Evolutionary conservation across 192 early-diverging fungal species (phyloP).

Genomic region (Backusella tuberculispora): DNA sequence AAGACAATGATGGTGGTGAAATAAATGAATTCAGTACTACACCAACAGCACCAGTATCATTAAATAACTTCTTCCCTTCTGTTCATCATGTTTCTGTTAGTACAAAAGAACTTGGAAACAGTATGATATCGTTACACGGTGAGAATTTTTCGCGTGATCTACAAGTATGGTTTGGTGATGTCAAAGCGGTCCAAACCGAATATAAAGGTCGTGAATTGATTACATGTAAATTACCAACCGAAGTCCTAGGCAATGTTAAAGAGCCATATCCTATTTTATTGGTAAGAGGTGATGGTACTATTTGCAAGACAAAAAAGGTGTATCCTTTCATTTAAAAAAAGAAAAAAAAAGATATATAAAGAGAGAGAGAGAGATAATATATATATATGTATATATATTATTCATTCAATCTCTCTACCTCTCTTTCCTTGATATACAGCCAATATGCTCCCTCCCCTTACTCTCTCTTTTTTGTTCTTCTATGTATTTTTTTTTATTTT

Average conservation of each 20-base stretch:
- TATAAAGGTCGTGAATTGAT: constrained; percentile 52
- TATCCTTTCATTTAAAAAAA: constrained; percentile 27
- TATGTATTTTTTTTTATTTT: not conserved
- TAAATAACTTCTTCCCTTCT: constrained; percentile 39
- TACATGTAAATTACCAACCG: constrained; percentile 46
- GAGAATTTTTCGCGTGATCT: constrained; percentile 73
- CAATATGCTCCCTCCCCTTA: not conserved
- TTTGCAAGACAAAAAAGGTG: constrained; percentile 42
- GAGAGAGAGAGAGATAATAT: no score
- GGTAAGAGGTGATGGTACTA: constrained; percentile 44
- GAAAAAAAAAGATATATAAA: no score
- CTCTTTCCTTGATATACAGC: not conserved
- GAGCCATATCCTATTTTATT: constrained; percentile 38
- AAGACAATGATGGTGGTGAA: not conserved
- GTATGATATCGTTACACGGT: constrained; percentile 63
- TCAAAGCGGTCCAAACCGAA: constrained; percentile 53
- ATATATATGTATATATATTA: no score
- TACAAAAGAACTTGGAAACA: constrained; percentile 2
- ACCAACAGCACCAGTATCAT: constrained; percentile 8
- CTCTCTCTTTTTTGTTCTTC: not conserved
- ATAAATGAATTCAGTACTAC: not conserved
- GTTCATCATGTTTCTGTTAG: constrained; percentile 40
- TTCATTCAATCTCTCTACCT: not conserved
- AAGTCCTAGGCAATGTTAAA: constrained; percentile 18
- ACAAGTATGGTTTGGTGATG: constrained; percentile 73